A percentile compares a stretch with the other conserved stretches of the same genome.
Evolutionary conservation across 805 yeast species (phyloP).

Genomic region (Cyberlindnera americana): DNA sequence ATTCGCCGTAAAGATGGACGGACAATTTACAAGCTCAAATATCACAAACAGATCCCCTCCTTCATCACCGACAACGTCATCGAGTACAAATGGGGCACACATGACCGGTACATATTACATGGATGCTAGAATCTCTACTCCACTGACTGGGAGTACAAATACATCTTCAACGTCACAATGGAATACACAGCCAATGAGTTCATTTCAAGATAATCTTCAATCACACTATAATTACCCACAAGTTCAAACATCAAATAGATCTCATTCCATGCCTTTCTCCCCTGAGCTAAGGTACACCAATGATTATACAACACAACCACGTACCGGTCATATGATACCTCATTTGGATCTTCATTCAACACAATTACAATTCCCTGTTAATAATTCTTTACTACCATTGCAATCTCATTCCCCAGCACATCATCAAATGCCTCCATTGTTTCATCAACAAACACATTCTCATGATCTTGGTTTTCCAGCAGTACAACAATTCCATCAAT

Average conservation of each 20-base stretch:
- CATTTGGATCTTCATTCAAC: constrained; percentile 1
- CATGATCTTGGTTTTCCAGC: background rate
- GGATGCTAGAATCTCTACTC: constrained; percentile 1
- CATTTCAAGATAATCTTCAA: background rate
- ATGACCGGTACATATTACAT: background rate
- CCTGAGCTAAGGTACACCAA: background rate
- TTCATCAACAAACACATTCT: background rate
- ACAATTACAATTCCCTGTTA: constrained; percentile 4
- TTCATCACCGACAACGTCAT: constrained; percentile 1
- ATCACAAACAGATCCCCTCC: background rate
- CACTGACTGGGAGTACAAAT: background rate
- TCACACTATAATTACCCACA: constrained; percentile 2
- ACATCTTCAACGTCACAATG: constrained; percentile 1
- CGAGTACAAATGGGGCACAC: background rate
- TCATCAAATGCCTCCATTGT: background rate
- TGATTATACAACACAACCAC: constrained; percentile 3
- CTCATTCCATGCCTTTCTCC: background rate
- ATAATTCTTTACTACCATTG: background rate
- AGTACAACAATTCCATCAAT: background rate
- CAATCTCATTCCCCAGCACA: background rate
- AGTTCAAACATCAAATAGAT: background rate
- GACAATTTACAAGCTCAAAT: background rate
- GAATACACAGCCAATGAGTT: background rate
- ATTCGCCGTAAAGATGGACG: constrained; percentile 1
- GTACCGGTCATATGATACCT: background rate